These are phyloP conservation scores for Myriosclerotinia duriaeana DNA, from an alignment of 2,329 filamentous ascomycete species.

Conservation along the genomic window DNA sequence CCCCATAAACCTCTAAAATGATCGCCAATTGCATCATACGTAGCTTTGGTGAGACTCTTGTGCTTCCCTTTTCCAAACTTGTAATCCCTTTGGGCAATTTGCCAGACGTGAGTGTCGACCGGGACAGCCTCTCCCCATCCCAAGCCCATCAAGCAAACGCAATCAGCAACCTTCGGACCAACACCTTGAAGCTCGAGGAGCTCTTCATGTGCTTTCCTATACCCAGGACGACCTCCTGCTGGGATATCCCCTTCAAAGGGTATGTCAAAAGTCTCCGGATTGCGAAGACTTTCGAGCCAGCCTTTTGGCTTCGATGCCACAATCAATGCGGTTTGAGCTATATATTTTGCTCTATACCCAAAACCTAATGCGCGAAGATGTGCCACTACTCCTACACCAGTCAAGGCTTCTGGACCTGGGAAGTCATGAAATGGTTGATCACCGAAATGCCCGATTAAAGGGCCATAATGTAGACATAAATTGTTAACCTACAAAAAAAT, in stretches of 20 bases:
- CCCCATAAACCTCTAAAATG: slow-evolving; percentile 91
- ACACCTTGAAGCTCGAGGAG: slow-evolving; percentile 81
- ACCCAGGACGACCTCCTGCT: slow-evolving; percentile 50
- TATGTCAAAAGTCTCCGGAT: slow-evolving; percentile 78
- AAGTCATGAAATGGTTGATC: slow-evolving; percentile 82
- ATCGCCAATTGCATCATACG: slow-evolving; percentile 86
- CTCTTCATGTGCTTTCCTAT: slow-evolving; percentile 80
- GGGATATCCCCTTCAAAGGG: slow-evolving; percentile 50
- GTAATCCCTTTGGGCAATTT: slow-evolving; percentile 95
- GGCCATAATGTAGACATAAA: slow-evolving; percentile 81
- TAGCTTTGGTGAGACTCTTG: slow-evolving; percentile 82
- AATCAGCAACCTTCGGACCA: slow-evolving; percentile 95
- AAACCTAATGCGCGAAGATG: slow-evolving; percentile 83
- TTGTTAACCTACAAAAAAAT: slow-evolving; percentile 65
- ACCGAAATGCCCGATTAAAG: slow-evolving; percentile 68
- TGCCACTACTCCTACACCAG: slow-evolving; percentile 70
- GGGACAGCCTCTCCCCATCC: slow-evolving; percentile 95
- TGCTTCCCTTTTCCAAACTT: slow-evolving; percentile 81
- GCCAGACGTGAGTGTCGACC: slow-evolving; percentile 97
- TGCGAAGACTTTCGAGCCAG: slow-evolving; percentile 78
- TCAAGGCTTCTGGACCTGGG: slow-evolving; percentile 72
- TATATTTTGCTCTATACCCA: slow-evolving; percentile 91
- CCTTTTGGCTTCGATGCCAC: slow-evolving; percentile 64
- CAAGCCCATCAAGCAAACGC: slow-evolving; percentile 92
- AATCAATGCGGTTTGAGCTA: slow-evolving; percentile 78